phyloP scores from a whole-genome alignment of 2,329 filamentous ascomycete species.

The Diaporthe ampelina region DNA sequence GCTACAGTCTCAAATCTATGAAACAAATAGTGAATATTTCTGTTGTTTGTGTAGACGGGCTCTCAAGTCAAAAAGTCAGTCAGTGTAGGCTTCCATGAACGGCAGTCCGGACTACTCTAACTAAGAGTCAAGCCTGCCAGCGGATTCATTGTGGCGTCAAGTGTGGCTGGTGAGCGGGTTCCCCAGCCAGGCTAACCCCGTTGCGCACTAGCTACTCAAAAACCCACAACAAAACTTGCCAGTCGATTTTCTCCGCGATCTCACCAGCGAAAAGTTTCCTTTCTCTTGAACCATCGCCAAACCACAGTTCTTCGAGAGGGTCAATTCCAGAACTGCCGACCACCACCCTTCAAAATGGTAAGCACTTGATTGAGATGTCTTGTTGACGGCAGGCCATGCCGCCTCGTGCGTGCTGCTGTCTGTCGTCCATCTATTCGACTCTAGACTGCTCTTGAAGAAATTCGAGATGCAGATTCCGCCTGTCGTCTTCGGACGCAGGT shows the following conservation, averaged over 20 bases:
- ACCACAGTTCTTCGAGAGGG: constrained; percentile 41
- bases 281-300: constrained; percentile 37
- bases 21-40: background rate
- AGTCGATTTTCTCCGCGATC: constrained; percentile 25
- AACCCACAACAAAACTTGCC: constrained; percentile 40
- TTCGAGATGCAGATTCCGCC: constrained; percentile 57
- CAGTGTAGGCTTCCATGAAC: background rate
- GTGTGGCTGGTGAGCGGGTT: constrained; percentile 16
- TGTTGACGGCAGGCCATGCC: constrained; percentile 46
- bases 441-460: constrained; percentile 48
- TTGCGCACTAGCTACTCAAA: background rate
- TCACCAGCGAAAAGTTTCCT: constrained; percentile 11
- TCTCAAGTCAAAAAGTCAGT: background rate
- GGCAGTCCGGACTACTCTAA: background rate
- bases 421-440: constrained; percentile 37
- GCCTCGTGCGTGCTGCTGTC: constrained; percentile 35
- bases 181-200: background rate
- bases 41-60: background rate
- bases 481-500: constrained; percentile 61
- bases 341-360: constrained; percentile 73
- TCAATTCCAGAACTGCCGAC: constrained; percentile 62
- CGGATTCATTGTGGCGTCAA: background rate
- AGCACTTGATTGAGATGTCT: constrained; percentile 60
- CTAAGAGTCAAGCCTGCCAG: background rate
- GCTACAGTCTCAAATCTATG: background rate